Evolutionary conservation across 768 basidiomycete species (phyloP).

Genomic region (Amanita phalloides): DNA sequence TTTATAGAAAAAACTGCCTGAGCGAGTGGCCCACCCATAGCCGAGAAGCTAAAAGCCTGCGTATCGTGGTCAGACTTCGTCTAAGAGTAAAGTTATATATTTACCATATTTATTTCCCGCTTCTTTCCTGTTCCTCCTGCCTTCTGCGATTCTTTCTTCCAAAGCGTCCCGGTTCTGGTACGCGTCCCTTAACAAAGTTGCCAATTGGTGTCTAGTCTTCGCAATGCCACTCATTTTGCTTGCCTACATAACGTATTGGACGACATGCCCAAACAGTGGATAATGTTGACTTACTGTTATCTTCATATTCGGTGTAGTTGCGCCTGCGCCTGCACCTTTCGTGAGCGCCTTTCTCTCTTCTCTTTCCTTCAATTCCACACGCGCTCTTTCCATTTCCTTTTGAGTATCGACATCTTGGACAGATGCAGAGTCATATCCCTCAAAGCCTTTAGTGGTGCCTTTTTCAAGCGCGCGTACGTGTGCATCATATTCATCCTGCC

Average conservation of each 20-base stretch:
- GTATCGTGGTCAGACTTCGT: background rate
- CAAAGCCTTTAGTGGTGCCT: slow-evolving; percentile 56
- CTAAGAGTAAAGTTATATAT: background rate
- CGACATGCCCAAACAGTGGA: background rate
- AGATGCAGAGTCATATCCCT: slow-evolving; percentile 42
- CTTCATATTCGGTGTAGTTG: slow-evolving; percentile 71
- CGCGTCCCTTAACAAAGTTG: slow-evolving; percentile 73
- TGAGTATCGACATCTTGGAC: slow-evolving; percentile 56
- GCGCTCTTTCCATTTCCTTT: slow-evolving; percentile 71
- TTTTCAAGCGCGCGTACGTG: slow-evolving; percentile 70
- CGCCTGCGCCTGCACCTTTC: slow-evolving; percentile 40
- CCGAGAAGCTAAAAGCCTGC: slow-evolving; percentile 27
- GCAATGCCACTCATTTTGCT: slow-evolving; percentile 65
- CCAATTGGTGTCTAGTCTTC: slow-evolving; percentile 64
- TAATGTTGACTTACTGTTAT: slow-evolving; percentile 44
- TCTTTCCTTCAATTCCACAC: slow-evolving; percentile 59
- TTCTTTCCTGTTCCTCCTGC: slow-evolving; percentile 74
- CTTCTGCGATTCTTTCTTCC: slow-evolving; percentile 80
- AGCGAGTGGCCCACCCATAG: background rate
- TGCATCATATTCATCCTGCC: slow-evolving; percentile 62
- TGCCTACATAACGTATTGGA: slow-evolving; percentile 30
- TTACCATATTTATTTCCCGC: slow-evolving; percentile 88
- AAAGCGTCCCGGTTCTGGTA: slow-evolving; percentile 75
- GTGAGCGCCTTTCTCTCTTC: slow-evolving; percentile 75
- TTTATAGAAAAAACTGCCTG: slow-evolving; percentile 16